These are phyloP conservation scores for Typha latifolia DNA, from an alignment of 176 grass and related monocot species.

Conservation along the genomic window DNA sequence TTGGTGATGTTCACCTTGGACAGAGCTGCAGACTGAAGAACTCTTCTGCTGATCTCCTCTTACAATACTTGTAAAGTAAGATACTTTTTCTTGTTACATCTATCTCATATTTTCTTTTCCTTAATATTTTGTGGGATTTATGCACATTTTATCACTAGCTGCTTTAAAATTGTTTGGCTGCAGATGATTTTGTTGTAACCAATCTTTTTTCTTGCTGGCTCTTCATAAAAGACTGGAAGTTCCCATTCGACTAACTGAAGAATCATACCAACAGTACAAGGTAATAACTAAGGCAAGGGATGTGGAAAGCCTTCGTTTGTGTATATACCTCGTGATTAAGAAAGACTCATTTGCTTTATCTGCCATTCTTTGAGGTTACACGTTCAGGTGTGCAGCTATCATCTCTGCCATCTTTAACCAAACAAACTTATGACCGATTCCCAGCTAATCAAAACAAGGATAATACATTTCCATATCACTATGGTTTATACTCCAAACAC, in stretches of 20 bases:
- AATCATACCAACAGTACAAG: neutral
- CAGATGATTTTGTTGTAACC: neutral
- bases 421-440: too few relatives aligned
- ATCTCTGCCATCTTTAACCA: too few relatives aligned
- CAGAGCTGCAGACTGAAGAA: slow-evolving; percentile 86
- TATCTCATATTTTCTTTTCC: neutral
- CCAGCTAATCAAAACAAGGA: too few relatives aligned
- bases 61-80: slow-evolving; percentile 40
- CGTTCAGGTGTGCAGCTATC: neutral
- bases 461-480: too few relatives aligned
- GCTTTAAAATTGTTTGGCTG: neutral
- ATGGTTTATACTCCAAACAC: too few relatives aligned
- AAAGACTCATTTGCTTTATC: neutral
- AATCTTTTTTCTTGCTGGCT: neutral
- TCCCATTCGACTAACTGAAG: neutral
- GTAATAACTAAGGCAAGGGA: neutral
- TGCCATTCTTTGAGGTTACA: neutral
- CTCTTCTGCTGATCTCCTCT: slow-evolving; percentile 57
- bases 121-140: neutral
- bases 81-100: neutral
- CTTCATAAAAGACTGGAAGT: neutral
- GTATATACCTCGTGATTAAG: neutral
- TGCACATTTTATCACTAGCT: neutral
- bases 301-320: neutral
- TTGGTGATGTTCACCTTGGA: slow-evolving; percentile 88